phyloP scores from a whole-genome alignment of 345 rosid genomes.

The Ricinus communis region DNA sequence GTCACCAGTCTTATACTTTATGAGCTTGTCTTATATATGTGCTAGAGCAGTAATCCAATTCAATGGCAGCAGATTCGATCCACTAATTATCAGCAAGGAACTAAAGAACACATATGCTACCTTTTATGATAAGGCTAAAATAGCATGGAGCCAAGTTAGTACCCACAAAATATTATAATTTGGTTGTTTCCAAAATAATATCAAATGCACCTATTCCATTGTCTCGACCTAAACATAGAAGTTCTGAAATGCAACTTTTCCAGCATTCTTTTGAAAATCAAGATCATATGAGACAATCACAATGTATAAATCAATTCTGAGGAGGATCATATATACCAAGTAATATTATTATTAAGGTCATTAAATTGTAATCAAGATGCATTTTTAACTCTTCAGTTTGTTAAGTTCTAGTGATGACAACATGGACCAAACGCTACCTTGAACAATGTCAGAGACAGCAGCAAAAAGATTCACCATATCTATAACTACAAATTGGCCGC shows the following conservation, averaged over 20 bases:
- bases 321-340: neutral
- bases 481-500: neutral
- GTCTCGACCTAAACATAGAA: neutral
- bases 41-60: neutral
- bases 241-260: neutral
- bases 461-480: neutral
- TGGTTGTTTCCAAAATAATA: neutral
- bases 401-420: neutral
- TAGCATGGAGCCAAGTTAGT: neutral
- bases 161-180: neutral
- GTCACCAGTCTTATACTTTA: neutral
- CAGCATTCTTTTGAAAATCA: neutral
- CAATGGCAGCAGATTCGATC: neutral
- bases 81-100: neutral
- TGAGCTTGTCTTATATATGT: neutral
- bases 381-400: neutral
- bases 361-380: no score
- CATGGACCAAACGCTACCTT: conserved; percentile 1
- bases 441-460: neutral
- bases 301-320: neutral
- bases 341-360: no score
- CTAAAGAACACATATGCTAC: neutral
- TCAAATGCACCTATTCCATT: neutral
- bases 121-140: neutral
- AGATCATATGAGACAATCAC: neutral